A percentile compares a stretch with the other conserved stretches of the same genome.
phyloP scores from a whole-genome alignment of 1,139 yeast genomes.

The Candida glucosophila region DNA sequence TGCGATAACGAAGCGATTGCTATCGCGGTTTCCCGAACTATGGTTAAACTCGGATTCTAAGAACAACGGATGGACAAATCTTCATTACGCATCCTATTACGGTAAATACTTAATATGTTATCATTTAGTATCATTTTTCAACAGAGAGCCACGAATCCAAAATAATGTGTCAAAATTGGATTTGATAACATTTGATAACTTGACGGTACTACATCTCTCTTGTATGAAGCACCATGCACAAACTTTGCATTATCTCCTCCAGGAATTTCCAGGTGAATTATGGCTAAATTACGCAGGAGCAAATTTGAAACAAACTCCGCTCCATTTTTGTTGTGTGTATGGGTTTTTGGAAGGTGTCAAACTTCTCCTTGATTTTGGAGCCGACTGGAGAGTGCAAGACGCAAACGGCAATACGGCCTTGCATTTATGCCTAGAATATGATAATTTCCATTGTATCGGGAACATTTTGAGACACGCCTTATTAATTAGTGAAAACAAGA shows the following conservation, averaged over 20 bases:
- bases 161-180: conserved; percentile 18
- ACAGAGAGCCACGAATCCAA: conserved; percentile 12
- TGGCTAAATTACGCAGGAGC: conserved; percentile 51
- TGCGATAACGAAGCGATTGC: conserved; percentile 61
- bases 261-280: conserved; percentile 63
- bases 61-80: conserved; percentile 76
- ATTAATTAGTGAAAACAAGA: conserved; percentile 7
- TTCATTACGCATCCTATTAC: conserved; percentile 78
- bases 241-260: conserved; percentile 72
- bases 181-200: conserved; percentile 50
- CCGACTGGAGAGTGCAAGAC: conserved; percentile 56
- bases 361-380: conserved; percentile 72
- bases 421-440: conserved; percentile 75
- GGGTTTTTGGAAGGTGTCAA: conserved; percentile 68
- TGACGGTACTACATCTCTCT: conserved; percentile 74
- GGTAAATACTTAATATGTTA: conserved; percentile 79
- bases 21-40: conserved; percentile 67
- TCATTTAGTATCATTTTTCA: conserved; percentile 33
- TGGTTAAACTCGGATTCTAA: conserved; percentile 64
- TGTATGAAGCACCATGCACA: conserved; percentile 60
- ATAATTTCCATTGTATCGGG: conserved; percentile 56
- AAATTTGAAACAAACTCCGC: conserved; percentile 50
- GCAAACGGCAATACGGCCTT: conserved; percentile 65
- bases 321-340: conserved; percentile 61
- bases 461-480: conserved; percentile 38